These are phyloP conservation scores for Serendipita indica DNA, from an alignment of 768 basidiomycete species.

Conservation along the genomic window DNA sequence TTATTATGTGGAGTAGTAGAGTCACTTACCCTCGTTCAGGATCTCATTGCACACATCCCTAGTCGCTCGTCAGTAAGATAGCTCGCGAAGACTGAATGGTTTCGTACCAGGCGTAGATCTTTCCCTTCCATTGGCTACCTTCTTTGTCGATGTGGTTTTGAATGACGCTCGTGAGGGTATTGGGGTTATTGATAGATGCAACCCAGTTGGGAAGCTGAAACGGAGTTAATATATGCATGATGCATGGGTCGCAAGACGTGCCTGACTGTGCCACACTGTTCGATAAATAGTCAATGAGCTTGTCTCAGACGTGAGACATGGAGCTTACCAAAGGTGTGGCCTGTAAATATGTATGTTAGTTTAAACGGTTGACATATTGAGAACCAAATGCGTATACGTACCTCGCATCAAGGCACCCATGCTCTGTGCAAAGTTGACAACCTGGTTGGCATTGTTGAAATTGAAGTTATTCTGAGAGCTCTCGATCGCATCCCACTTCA, in stretches of 20 bases:
- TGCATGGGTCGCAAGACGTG: too few relatives aligned
- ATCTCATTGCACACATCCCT: conserved; percentile 26
- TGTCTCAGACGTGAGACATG: too few relatives aligned
- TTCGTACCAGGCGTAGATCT: not conserved
- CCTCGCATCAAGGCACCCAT: conserved; percentile 13
- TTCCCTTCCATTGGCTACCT: not conserved
- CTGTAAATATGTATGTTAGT: too few relatives aligned
- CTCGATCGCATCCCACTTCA: conserved; percentile 11
- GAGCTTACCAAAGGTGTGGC: too few relatives aligned
- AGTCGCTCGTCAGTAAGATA: not conserved
- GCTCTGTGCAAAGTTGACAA: conserved; percentile 14
- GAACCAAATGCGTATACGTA: conserved; percentile 12
- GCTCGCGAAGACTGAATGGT: not conserved
- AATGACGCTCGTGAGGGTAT: conserved; percentile 13
- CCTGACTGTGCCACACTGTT: too few relatives aligned
- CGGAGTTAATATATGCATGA: too few relatives aligned
- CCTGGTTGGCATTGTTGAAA: conserved; percentile 10
- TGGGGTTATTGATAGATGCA: conserved; percentile 7
- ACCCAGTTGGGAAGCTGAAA: conserved; percentile 14
- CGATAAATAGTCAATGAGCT: too few relatives aligned
- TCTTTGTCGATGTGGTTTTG: conserved; percentile 11
- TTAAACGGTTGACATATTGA: too few relatives aligned
- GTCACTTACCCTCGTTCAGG: conserved; percentile 27
- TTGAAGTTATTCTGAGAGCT: conserved; percentile 9
- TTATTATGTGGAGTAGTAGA: not conserved